A percentile compares a stretch with the other conserved stretches of the same genome.
These are phyloP conservation scores for Trametes maxima DNA, from an alignment of 768 basidiomycete species.

Conservation along the genomic window DNA sequence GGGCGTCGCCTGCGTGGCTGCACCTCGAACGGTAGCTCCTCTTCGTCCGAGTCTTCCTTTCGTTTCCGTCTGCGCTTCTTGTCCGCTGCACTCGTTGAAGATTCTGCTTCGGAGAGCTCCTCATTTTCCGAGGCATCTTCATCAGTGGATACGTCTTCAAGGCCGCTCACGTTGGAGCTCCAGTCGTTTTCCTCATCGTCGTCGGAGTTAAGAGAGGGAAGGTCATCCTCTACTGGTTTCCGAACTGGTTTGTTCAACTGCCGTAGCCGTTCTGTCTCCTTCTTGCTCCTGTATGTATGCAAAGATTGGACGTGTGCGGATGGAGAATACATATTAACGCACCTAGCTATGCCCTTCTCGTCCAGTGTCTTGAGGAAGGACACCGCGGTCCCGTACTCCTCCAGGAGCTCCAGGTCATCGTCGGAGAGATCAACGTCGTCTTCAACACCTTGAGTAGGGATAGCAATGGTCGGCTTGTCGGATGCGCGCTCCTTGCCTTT, in stretches of 20 bases:
- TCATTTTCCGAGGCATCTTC: constrained; percentile 28
- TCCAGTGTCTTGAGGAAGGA: constrained; percentile 76
- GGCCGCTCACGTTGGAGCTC: constrained; percentile 46
- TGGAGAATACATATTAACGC: constrained; percentile 27
- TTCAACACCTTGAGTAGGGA: constrained; percentile 51
- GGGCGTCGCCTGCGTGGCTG: constrained; percentile 53
- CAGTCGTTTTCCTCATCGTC: constrained; percentile 62
- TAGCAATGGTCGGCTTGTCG: constrained; percentile 61
- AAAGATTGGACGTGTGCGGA: constrained; percentile 12
- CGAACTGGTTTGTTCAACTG: constrained; percentile 61
- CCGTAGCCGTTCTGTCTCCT: constrained; percentile 74
- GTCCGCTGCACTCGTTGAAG: constrained; percentile 4
- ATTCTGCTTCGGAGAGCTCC: constrained; percentile 12
- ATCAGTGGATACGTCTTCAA: constrained; percentile 33
- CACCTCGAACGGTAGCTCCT: constrained; percentile 76
- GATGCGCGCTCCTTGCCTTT: constrained; percentile 62
- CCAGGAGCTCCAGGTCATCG: constrained; percentile 65
- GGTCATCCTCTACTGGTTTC: constrained; percentile 50
- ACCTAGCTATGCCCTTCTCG: constrained; percentile 81
- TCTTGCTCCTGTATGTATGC: constrained; percentile 69
- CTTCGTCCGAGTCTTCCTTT: constrained; percentile 46
- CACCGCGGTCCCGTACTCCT: constrained; percentile 62
- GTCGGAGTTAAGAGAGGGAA: constrained; percentile 72
- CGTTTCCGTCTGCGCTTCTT: constrained; percentile 20
- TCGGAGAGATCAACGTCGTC: constrained; percentile 65